Percentiles rank a stretch among this genome's conserved stretches.
Evolutionary conservation across 2,329 filamentous ascomycete genomes (phyloP).

Genomic region (Plectosphaerella plurivora): DNA sequence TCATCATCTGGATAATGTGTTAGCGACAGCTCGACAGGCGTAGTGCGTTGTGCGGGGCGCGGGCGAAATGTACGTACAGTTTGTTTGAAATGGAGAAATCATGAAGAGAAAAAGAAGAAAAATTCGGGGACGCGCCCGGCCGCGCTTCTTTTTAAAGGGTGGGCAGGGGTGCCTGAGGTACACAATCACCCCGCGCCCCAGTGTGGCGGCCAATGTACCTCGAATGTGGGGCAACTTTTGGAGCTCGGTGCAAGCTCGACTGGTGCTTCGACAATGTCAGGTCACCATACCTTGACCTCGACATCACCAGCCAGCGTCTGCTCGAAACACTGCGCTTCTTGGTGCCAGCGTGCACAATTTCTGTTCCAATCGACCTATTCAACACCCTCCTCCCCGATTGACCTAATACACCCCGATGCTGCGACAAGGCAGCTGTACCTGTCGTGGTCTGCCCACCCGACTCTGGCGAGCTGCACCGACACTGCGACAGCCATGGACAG

Average conservation of each 20-base stretch:
- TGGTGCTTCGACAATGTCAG: too few relatives aligned
- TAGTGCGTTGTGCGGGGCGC: constrained; percentile 5
- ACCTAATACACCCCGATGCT: constrained; percentile 4
- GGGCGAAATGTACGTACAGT: constrained; percentile 60
- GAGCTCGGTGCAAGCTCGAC: not conserved
- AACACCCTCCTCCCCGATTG: not conserved
- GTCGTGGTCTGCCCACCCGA: constrained; percentile 6
- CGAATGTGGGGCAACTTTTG: not conserved
- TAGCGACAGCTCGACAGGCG: constrained; percentile 18
- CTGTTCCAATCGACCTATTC: too few relatives aligned
- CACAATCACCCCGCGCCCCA: not conserved
- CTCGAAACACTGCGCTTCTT: too few relatives aligned
- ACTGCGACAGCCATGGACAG: not conserved
- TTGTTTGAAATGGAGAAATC: constrained; percentile 99
- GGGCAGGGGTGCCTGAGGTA: not conserved
- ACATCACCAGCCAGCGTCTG: too few relatives aligned
- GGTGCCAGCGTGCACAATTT: too few relatives aligned
- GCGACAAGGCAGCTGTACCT: constrained; percentile 9
- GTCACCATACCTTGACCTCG: too few relatives aligned
- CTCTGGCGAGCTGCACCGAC: not conserved
- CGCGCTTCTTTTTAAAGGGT: not conserved
- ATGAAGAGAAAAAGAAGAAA: constrained; percentile 57
- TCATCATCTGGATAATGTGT: constrained; percentile 79
- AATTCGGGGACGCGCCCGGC: constrained; percentile 13
- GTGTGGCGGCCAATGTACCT: not conserved